These are phyloP conservation scores for Scutellaria baicalensis DNA, from an alignment of 257 asterid species.

Conservation along the genomic window DNA sequence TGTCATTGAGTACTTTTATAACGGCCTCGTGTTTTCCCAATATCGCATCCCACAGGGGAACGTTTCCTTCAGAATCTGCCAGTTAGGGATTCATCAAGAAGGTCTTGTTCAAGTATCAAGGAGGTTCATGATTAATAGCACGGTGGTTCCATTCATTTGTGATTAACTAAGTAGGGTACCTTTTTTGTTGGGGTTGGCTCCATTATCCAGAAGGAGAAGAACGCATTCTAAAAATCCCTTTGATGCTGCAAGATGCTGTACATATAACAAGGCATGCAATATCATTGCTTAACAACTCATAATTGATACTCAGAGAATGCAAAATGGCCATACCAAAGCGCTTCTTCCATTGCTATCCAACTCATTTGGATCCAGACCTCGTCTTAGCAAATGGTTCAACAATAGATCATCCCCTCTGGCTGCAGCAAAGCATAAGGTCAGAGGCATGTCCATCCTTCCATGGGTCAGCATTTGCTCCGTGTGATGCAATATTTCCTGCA, in stretches of 20 bases:
- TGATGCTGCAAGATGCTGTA: slow-evolving; percentile 69
- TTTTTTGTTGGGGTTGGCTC: slow-evolving; percentile 63
- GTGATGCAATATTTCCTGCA: slow-evolving; percentile 45
- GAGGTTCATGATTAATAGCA: not conserved
- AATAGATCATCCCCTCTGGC: slow-evolving; percentile 61
- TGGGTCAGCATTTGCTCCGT: slow-evolving; percentile 74
- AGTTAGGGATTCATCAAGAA: not conserved
- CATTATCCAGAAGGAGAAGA: slow-evolving; percentile 56
- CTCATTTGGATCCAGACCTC: slow-evolving; percentile 69
- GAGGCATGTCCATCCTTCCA: slow-evolving; percentile 79
- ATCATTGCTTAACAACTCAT: not conserved
- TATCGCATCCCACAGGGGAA: slow-evolving; percentile 83
- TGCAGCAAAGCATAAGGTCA: slow-evolving; percentile 82
- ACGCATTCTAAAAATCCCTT: slow-evolving; percentile 50
- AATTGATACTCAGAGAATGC: not conserved
- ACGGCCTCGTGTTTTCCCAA: slow-evolving; percentile 39
- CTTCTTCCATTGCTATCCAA: slow-evolving; percentile 50
- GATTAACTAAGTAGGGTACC: slow-evolving; percentile 26
- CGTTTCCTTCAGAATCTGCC: slow-evolving; percentile 75
- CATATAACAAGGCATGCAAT: not conserved
- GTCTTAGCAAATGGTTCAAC: slow-evolving; percentile 58
- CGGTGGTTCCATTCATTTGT: not conserved
- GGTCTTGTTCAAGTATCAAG: not conserved
- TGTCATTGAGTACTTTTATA: slow-evolving; percentile 36
- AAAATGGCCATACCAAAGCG: slow-evolving; percentile 41